These are phyloP conservation scores for Hymenoscyphus salicellus DNA, from an alignment of 2,329 filamentous ascomycete species.

Conservation along the genomic window DNA sequence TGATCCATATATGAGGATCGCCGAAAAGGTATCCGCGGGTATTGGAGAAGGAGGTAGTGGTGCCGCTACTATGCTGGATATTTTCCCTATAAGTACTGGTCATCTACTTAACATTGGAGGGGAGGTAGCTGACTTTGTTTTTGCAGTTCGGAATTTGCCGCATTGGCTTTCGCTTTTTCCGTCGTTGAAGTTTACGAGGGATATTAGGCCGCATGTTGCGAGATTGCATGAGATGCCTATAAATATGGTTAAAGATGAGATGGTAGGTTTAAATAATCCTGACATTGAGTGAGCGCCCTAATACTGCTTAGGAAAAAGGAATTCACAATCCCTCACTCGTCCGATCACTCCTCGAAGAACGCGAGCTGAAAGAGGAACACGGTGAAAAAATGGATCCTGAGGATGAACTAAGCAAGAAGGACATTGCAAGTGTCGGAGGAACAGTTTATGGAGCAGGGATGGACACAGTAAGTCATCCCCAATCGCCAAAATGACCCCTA, in stretches of 20 bases:
- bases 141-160: conserved; percentile 30
- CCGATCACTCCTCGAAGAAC: conserved; percentile 2
- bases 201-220: conserved; percentile 32
- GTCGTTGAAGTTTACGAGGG: conserved; percentile 29
- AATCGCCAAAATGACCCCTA: neutral
- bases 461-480: conserved; percentile 11
- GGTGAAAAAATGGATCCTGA: conserved; percentile 36
- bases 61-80: conserved; percentile 42
- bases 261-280: neutral
- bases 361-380: too few relatives aligned
- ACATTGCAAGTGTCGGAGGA: conserved; percentile 47
- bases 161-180: conserved; percentile 31
- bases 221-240: conserved; percentile 44
- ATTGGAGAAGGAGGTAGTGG: conserved; percentile 23
- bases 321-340: conserved; percentile 7
- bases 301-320: conserved; percentile 2
- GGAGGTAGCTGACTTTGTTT: neutral
- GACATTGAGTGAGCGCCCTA: neutral
- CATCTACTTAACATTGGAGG: conserved; percentile 32
- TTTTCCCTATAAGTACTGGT: conserved; percentile 41
- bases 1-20: conserved; percentile 41
- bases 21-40: conserved; percentile 23
- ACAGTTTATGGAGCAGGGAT: conserved; percentile 46
- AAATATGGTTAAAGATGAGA: conserved; percentile 9
- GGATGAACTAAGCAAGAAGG: conserved; percentile 11